Evolutionary conservation across 495 filamentous ascomycete genomes (phyloP), one percentile per base, ranked within the genome.

Genomic region (Cercophora sp.): DNA sequence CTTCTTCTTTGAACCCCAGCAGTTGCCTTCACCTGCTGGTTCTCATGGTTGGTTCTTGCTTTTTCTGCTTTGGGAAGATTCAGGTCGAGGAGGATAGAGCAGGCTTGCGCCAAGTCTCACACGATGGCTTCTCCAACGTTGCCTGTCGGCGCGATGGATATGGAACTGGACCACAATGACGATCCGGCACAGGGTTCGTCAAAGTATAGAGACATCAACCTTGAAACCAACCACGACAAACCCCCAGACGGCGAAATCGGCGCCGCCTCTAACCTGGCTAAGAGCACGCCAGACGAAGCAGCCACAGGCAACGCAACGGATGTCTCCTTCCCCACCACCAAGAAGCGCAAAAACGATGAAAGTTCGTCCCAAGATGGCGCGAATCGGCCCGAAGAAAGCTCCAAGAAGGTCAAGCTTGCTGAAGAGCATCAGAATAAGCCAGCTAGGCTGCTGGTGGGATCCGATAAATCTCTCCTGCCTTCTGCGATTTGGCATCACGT

Each of bases 401-500:
- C 53, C 48, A 75, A 72, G 56, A 72, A 63, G 54, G 50, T 69
- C 49, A 75, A 68, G 61, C 31, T 73, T 50, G 61, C 68, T 46
- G 57, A 55, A 24, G 54, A 54, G 15, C 37, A 50, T 40, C 44
- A 24, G 43, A 23, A 26, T 13, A 48, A 29, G 2, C 37, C 48
- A 56, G 27, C 26, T 22, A 48, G 25, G 44, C 56, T 44, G 43
- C 43, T 15, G 25, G 27, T 31, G 44, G 35, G 51, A 26, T 10
- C 27, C 45, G 68, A 75, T 55, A 68, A 61, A 60, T 73, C 70
- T 64, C 58, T 66, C 37, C 63, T 82, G 20, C 69, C 76, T 49
- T 54, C 69, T 19, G 76, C 80, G 61, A 61, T 81, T 36, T 82
- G 79, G 79, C 77, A 81, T 60, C 70, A 69, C 55, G 69, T 79